Evolutionary conservation across 176 grass and related monocot species (phyloP).

Genomic region (Oryza brachyantha): DNA sequence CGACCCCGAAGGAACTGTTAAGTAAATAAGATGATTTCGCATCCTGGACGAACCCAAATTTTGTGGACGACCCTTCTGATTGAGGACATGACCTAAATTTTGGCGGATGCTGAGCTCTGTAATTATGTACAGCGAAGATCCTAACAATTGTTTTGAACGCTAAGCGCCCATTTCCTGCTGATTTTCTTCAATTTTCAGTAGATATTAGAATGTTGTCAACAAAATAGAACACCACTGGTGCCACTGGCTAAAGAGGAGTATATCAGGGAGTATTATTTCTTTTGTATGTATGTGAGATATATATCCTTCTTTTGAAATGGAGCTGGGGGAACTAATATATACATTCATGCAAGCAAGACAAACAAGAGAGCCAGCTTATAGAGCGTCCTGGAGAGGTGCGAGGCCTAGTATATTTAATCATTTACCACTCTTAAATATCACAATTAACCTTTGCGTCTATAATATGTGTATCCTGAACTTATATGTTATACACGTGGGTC

Average conservation of each 20-base stretch:
- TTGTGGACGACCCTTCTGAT: not conserved
- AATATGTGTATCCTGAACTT: too few relatives aligned
- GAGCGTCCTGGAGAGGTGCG: too few relatives aligned
- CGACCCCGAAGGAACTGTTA: conserved; percentile 32
- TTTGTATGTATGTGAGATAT: not conserved
- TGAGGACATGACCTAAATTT: conserved; percentile 10
- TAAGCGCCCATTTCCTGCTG: conserved; percentile 5
- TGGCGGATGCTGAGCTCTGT: conserved; percentile 8
- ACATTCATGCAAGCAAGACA: too few relatives aligned
- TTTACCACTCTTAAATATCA: too few relatives aligned
- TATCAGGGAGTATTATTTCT: not conserved
- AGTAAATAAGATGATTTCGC: conserved; percentile 23
- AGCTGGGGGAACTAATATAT: too few relatives aligned
- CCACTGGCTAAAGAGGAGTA: not conserved
- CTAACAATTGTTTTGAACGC: not conserved
- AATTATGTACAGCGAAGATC: conserved; percentile 10
- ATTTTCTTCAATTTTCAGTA: conserved; percentile 28
- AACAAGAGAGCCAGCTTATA: too few relatives aligned
- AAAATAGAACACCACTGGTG: not conserved
- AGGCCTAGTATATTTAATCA: too few relatives aligned
- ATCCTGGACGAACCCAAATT: not conserved
- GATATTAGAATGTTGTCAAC: conserved; percentile 16
- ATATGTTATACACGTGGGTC: too few relatives aligned
- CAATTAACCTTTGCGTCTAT: too few relatives aligned
- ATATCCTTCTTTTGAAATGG: too few relatives aligned